Percentiles rank a stretch among this genome's conserved stretches.
Conservation (phyloP, 192 early-diverging fungal species). For the Spizellomyces punctatus region DNA sequence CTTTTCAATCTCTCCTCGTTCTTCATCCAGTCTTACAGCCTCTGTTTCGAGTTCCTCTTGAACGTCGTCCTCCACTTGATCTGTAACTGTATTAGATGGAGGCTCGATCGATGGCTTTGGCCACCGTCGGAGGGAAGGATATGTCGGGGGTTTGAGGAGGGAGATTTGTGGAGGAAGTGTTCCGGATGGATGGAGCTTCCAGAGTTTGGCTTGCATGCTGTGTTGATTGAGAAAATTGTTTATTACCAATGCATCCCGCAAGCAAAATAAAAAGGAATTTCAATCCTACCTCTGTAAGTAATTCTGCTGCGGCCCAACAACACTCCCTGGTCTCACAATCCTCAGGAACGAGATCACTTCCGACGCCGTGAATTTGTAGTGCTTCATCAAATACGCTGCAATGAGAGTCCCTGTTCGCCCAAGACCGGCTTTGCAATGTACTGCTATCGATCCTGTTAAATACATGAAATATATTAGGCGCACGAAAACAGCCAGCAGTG, state of each 20-base stretch:
- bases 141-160: slow-evolving; percentile 42
- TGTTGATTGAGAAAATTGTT: neutral
- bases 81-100: neutral
- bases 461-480: neutral
- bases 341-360: slow-evolving; percentile 69
- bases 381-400: slow-evolving; percentile 67
- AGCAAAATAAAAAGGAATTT: neutral
- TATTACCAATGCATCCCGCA: neutral
- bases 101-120: neutral
- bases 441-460: slow-evolving; percentile 53
- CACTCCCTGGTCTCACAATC: slow-evolving; percentile 68
- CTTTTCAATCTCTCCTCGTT: neutral
- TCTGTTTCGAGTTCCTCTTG: neutral
- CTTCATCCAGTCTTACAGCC: neutral
- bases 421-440: slow-evolving; percentile 67
- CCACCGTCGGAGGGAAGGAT: slow-evolving; percentile 28
- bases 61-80: neutral
- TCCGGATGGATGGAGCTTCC: slow-evolving; percentile 50
- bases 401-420: slow-evolving; percentile 62
- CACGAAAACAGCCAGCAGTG: no score
- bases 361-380: slow-evolving; percentile 66
- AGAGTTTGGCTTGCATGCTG: slow-evolving; percentile 54
- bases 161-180: slow-evolving; percentile 43
- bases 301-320: slow-evolving; percentile 78
- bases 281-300: slow-evolving; percentile 54